Base-by-base conservation (phyloP, 2,329 filamentous ascomycete genomes). In the Cercospora sojina region DNA sequence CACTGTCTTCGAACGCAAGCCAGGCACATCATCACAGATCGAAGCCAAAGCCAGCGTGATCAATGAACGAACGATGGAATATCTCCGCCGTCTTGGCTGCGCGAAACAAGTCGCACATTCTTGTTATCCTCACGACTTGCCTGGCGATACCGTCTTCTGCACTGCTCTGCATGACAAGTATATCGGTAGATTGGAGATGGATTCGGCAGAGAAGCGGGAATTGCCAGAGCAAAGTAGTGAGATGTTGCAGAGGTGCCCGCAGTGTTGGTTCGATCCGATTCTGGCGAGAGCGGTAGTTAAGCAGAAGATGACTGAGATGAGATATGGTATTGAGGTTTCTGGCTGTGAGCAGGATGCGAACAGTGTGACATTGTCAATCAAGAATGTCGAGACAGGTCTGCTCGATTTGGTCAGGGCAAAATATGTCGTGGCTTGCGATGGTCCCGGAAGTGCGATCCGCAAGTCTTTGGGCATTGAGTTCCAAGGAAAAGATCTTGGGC, bases 11-110 rank as follows among this genome's bases (percentile, higher is more conserved):
- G 59, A 62, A 27, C 59, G 59, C 43, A 62, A 62, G 32, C 43
- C 59, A 55, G 43, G 59, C 16, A 55, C 59, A 32, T 38, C 43
- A 9, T 25, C 59, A 7, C 23, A 55, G 7, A 62, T 62, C 20
- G 59, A 62, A 25, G 60, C 47, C 25, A 62, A 62, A 38, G 60
- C 60, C 23, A 62, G 60, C 9, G 60, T 62, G 13, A 53, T 62
- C 23, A 62, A 62, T 41, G 60, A 62, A 27, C 60, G 60, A 12
- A 62, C 60, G 12, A 62, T 62, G 60, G 60, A 62, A 27, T 62
- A 62, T 56, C 20, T 35, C 7, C 60, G 60, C 8, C 41, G 60
- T 16, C 49, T 62, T 4, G 60, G 60, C 60, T 35, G 32, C 13
- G 20, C 31, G 1, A n/a, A 55, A 2, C 47, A 56, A 9, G 47